These are phyloP conservation scores for Myxozyma sirexii DNA, from an alignment of 805 yeast species.

Conservation along the genomic window DNA sequence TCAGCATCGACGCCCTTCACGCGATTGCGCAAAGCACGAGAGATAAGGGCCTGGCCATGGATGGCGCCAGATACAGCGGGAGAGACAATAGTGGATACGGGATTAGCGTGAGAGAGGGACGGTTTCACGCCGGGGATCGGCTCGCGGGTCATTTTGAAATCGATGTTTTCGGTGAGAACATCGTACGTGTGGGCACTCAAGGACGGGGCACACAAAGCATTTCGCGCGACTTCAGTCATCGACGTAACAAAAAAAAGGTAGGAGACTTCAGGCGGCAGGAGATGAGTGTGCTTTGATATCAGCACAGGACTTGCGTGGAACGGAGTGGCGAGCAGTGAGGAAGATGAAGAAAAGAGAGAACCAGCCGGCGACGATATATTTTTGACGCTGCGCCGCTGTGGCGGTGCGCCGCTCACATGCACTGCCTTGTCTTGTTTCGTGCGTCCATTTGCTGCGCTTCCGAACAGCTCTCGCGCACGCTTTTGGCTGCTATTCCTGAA, in stretches of 20 bases:
- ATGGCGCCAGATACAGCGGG: conserved; percentile 10
- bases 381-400: background rate
- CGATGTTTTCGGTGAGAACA: conserved; percentile 12
- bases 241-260: conserved; percentile 15
- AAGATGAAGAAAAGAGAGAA: background rate
- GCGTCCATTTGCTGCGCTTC: background rate
- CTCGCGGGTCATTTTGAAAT: conserved; percentile 12
- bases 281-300: background rate
- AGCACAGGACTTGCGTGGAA: background rate
- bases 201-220: conserved; percentile 36
- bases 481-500: too few species aligned
- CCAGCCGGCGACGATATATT: background rate
- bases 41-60: conserved; percentile 31
- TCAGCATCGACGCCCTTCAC: conserved; percentile 52
- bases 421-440: background rate
- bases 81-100: conserved; percentile 6
- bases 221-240: conserved; percentile 36
- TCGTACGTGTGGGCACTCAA: conserved; percentile 20
- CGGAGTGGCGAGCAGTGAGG: background rate
- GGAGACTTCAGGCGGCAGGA: conserved; percentile 11
- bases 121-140: conserved; percentile 13
- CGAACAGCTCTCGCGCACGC: background rate
- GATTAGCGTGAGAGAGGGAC: conserved; percentile 1
- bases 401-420: background rate
- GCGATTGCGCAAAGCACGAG: conserved; percentile 30